Base-by-base conservation (phyloP, 208 protist species). In the Trypanosoma mega region DNA sequence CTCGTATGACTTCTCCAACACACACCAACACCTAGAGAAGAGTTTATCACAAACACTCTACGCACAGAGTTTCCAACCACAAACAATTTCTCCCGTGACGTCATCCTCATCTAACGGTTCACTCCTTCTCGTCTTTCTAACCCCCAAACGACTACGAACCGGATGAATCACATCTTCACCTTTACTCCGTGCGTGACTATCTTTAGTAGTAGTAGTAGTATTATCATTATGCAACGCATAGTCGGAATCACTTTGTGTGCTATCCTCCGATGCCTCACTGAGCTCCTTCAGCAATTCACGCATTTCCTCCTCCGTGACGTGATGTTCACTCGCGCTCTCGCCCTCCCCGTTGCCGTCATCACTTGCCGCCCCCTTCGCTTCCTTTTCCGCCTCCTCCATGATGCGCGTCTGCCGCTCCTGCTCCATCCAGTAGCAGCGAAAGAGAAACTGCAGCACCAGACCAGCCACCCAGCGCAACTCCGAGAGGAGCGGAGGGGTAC, bases 401-500 rank as follows among this genome's bases (percentile, higher is more conserved):
- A 76, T 18, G 18, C 62, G 64, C 14, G 90, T 29, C 18, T 93
- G 80, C 11, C 59, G 54, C 50, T 82, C 83, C 63, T 93, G 85
- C 47, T 78, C 74, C 29, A 81, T 11, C 86, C 89, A 95, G 69
- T 90, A 95, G 18, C 80, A 33, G 3, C 69, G 64, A 39, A 87
- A 93, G 14, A 95, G 56, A 45, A 80, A 92, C 74, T 92, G 85
- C 53, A 95, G 68, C 49, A 80, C 61, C 33, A 95, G 48, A 2
- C 76, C 78, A 37, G 68, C 74, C 3, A 83, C 85, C 84, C 85
- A 95, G 3, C 89, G 85, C 59, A 95, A 68, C 69, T 95, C 83
- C 3, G 82, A 83, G 0, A 88, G 52, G 2, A 78, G 51, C 30
- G 89, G 89, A 37, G 85, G 43, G 21, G 54, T 33, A 0, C 89